Base-by-base conservation (phyloP, 2,329 filamentous ascomycete species). In the Pseudogymnoascus sp. region DNA sequence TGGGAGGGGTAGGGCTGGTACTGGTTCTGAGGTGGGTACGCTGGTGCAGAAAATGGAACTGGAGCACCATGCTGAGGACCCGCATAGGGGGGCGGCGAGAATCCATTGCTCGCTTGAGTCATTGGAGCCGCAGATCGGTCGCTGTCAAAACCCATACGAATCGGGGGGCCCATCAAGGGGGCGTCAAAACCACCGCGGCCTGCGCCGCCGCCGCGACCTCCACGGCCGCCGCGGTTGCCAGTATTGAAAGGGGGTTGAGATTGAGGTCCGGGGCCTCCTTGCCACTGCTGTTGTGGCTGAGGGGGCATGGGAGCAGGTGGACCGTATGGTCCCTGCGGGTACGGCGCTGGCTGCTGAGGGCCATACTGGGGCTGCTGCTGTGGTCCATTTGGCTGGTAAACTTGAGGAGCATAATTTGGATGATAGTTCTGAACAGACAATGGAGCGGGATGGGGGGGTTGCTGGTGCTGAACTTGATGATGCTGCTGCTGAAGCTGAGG, bases 321-420 rank as follows among this genome's bases (percentile, higher is more conserved):
- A 65, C 71, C 73, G 67, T 77, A 77, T 60, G 70, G 69, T 31
- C 67, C 64, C 50, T 71, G 69, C 17, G 72, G 71, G 44, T 68
- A 68, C 23, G 69, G 70, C 13, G 70, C 66, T 44, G 72, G 71
- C 62, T 71, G 69, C 42, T 73, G 72, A 15, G 70, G 72, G 53
- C 69, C 76, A 67, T 78, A 76, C 68, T 72, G 75, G 57, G 74
- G 74, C 36, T 75, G 75, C 64, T 74, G 74, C 61, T 67, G 75
- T 35, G 57, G 57, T 50, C 44, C 44, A 50, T 50, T 50, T 60
- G 28, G 57, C 65, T 80, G 73, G 64, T 85, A 86, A 8, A 77
- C 73, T 68, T 85, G 84, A 42, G 80, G 80, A 40, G 82, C 79
- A 70, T 84, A 86, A 72, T 82, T 84, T 35, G 82, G 82, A 67